Percentiles rank a stretch among this genome's conserved stretches.
Conservation (phyloP, 371 early-diverging fungal species). For the Mucor irregularis region DNA sequence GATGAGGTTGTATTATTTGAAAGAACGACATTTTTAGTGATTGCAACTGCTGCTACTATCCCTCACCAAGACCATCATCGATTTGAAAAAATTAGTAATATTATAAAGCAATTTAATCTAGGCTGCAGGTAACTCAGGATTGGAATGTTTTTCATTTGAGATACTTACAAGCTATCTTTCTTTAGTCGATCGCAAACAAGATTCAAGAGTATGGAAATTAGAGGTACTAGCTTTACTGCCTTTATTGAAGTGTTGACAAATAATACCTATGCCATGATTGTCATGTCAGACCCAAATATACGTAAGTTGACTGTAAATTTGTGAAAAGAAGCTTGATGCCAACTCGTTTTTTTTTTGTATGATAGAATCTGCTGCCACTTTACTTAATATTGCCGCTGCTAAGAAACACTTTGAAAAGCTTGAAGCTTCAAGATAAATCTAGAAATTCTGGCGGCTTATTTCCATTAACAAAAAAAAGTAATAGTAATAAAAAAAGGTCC, state of each 20-base stretch:
- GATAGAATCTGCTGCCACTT: constrained; percentile 84
- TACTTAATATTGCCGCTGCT: constrained; percentile 84
- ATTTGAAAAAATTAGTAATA: constrained; percentile 92
- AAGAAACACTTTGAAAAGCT: constrained; percentile 87
- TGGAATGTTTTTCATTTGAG: not conserved
- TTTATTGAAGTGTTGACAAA: constrained; percentile 92
- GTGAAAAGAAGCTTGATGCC: not conserved
- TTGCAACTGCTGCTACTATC: constrained; percentile 72
- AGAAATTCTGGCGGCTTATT: too few species aligned
- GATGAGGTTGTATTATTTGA: constrained; percentile 95
- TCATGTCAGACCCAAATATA: constrained; percentile 87
- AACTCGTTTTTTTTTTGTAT: not conserved
- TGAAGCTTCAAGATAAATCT: constrained; percentile 44
- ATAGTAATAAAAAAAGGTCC: too few species aligned
- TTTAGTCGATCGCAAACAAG: constrained; percentile 72
- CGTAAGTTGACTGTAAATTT: constrained; percentile 62
- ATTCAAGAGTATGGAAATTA: constrained; percentile 89
- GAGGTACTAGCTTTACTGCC: constrained; percentile 78
- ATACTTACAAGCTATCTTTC: too few species aligned
- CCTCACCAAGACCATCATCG: constrained; percentile 71
- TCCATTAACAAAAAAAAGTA: not conserved
- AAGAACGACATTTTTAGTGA: constrained; percentile 91
- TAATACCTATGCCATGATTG: constrained; percentile 93
- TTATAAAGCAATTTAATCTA: constrained; percentile 92
- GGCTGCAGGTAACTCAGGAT: constrained; percentile 70